Conservation (phyloP, 257 asterid species). For the Ocimum tenuiflorum region DNA sequence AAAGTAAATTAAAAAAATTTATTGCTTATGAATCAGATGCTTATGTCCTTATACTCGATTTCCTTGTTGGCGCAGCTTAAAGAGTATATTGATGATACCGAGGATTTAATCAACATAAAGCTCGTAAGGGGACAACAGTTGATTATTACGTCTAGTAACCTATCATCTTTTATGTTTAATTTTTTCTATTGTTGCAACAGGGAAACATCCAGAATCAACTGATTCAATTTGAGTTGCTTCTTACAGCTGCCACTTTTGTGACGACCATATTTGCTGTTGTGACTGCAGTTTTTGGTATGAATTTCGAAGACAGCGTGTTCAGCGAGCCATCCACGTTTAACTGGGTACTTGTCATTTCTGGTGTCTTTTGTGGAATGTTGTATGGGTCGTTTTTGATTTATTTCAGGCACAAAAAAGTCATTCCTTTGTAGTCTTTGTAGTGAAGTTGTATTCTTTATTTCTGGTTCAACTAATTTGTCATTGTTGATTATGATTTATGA, state of each 20-base stretch:
- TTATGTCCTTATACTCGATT: neutral
- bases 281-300: constrained; percentile 93
- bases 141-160: neutral
- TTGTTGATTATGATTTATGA: constrained; percentile 2
- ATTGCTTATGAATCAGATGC: neutral
- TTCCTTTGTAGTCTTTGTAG: constrained; percentile 42
- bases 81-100: constrained; percentile 95
- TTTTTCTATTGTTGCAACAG: constrained; percentile 36
- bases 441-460: constrained; percentile 2
- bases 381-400: constrained; percentile 56
- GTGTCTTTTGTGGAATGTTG: constrained; percentile 50
- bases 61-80: constrained; percentile 61
- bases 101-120: constrained; percentile 90
- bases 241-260: constrained; percentile 95
- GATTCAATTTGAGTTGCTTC: constrained; percentile 84
- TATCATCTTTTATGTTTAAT: neutral
- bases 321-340: constrained; percentile 51
- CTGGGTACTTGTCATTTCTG: constrained; percentile 65
- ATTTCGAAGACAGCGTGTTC: constrained; percentile 58
- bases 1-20: neutral
- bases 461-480: constrained; percentile 12
- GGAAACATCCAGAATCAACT: constrained; percentile 94
- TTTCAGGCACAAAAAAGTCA: constrained; percentile 72
- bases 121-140: constrained; percentile 42
- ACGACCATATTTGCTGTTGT: constrained; percentile 79